Evolutionary conservation across 2,329 filamentous ascomycete genomes (phyloP).

Genomic region (Neofusicoccum sp.): DNA sequence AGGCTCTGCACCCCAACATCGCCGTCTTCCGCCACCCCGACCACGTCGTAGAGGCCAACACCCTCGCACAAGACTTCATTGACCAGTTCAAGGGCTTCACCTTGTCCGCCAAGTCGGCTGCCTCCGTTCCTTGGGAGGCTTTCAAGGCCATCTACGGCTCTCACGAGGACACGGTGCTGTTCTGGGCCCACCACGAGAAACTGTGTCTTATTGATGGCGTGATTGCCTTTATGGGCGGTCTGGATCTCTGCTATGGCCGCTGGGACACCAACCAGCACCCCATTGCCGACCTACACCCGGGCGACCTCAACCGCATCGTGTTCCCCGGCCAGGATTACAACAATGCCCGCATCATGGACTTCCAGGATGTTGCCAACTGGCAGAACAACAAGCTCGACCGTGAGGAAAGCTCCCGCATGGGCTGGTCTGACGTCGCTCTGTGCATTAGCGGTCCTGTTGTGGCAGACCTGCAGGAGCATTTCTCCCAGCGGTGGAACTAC

Average conservation of each 20-base stretch:
- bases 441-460: conserved; percentile 74
- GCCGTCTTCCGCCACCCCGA: conserved; percentile 88
- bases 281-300: conserved; percentile 79
- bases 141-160: conserved; percentile 79
- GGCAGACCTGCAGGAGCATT: conserved; percentile 72
- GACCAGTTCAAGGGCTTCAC: conserved; percentile 56
- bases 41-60: conserved; percentile 72
- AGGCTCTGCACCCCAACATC: conserved; percentile 78
- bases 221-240: conserved; percentile 84
- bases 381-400: conserved; percentile 85
- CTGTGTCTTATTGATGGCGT: conserved; percentile 77
- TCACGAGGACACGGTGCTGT: conserved; percentile 76
- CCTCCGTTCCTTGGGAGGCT: conserved; percentile 68
- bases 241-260: conserved; percentile 82
- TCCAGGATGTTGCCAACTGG: conserved; percentile 73
- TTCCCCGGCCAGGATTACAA: conserved; percentile 94
- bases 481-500: conserved; percentile 87
- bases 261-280: conserved; percentile 88
- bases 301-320: conserved; percentile 69
- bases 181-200: conserved; percentile 95
- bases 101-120: conserved; percentile 54
- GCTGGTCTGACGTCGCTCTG: conserved; percentile 85
- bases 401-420: conserved; percentile 78
- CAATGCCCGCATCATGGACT: conserved; percentile 80
- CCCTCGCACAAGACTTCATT: conserved; percentile 58